Evolutionary conservation across 2,329 filamentous ascomycete genomes (phyloP).

Genomic region (Epichloe typhina): DNA sequence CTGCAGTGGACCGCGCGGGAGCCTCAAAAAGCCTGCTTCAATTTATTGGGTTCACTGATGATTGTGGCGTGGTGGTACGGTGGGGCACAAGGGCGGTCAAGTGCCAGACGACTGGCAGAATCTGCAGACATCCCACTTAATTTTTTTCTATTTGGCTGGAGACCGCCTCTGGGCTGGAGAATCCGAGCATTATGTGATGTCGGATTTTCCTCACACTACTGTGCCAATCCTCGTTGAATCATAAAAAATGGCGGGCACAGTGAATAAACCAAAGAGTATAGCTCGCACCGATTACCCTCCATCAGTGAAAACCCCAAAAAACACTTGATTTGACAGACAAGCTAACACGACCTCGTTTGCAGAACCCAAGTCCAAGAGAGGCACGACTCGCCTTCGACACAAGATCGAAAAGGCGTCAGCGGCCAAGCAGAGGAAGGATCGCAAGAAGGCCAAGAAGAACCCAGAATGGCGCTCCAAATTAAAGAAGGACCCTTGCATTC

Average conservation of each 20-base stretch:
- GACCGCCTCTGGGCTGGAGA: background rate
- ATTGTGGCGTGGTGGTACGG: background rate
- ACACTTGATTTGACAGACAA: background rate
- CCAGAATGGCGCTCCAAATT: conserved; percentile 90
- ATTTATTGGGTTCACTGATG: no score
- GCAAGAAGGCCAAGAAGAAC: conserved; percentile 88
- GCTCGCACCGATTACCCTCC: conserved; percentile 9
- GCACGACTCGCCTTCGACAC: conserved; percentile 75
- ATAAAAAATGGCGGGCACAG: conserved; percentile 36
- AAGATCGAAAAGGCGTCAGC: conserved; percentile 90
- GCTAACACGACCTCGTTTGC: background rate
- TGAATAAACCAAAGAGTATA: conserved; percentile 41
- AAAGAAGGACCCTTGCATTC: conserved; percentile 97
- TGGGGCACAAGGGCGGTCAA: conserved; percentile 16
- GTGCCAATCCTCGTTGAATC: background rate
- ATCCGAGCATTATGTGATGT: background rate
- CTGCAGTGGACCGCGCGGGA: no score
- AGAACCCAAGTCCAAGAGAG: conserved; percentile 95
- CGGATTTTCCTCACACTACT: background rate
- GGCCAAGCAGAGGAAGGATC: conserved; percentile 80
- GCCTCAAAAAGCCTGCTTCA: no score
- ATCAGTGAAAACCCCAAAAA: no score
- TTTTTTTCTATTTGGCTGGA: conserved; percentile 18
- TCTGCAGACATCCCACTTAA: conserved; percentile 24
- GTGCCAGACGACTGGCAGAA: conserved; percentile 20